Conservation (phyloP, 305 asterid species). For the Fraxinus floribunda region DNA sequence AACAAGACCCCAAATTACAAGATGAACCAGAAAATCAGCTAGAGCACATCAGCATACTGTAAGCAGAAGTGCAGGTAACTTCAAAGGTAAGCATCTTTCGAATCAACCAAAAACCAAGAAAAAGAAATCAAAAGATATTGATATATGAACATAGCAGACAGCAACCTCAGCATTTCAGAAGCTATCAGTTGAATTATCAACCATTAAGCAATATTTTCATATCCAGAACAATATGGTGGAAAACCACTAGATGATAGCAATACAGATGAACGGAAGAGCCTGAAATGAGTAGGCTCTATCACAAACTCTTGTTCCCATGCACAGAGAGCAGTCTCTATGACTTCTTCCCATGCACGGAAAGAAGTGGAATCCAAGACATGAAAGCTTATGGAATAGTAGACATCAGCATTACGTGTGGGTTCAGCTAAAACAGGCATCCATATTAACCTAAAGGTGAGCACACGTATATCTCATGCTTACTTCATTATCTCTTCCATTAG, state of each 20-base stretch:
- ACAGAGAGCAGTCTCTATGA: too few relatives aligned
- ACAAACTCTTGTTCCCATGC: background rate
- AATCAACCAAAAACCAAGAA: background rate
- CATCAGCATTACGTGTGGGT: background rate
- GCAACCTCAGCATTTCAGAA: background rate
- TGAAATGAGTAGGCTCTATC: background rate
- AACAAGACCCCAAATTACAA: slow-evolving; percentile 6
- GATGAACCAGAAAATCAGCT: background rate
- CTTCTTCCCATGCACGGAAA: background rate
- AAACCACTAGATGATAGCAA: background rate
- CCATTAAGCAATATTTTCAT: background rate
- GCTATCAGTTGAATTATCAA: background rate
- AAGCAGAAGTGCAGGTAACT: slow-evolving; percentile 11
- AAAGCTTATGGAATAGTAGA: background rate
- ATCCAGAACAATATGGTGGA: background rate
- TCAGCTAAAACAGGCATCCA: background rate
- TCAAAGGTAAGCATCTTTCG: slow-evolving; percentile 13
- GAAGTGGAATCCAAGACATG: background rate
- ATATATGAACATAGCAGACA: background rate
- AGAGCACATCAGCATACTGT: background rate
- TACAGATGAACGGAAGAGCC: background rate
- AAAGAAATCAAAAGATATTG: background rate
- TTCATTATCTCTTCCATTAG: slow-evolving; percentile 61
- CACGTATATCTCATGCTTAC: slow-evolving; percentile 42
- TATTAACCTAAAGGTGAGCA: background rate